Evolutionary conservation across 192 early-diverging fungal genomes (phyloP).

Genomic region (Kickxella alabastrina): DNA sequence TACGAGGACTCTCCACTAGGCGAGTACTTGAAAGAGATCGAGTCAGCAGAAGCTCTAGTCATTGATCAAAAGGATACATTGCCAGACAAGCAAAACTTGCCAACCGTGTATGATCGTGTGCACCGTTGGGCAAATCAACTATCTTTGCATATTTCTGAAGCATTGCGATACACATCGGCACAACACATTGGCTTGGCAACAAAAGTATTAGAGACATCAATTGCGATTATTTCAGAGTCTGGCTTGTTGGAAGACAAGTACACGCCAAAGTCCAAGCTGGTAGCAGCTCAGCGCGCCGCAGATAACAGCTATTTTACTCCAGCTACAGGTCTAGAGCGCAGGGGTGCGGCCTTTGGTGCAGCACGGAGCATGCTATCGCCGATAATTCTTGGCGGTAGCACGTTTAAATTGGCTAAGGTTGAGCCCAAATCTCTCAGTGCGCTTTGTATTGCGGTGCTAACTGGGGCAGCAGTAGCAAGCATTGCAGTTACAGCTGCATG

Average conservation of each 20-base stretch:
- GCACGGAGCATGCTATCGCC: too few relatives aligned
- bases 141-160: too few relatives aligned
- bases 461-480: background rate
- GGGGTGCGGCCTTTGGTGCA: too few relatives aligned
- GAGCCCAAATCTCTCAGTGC: background rate
- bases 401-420: too few relatives aligned
- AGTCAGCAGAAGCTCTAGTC: conserved; percentile 14
- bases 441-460: background rate
- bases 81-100: background rate
- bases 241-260: conserved; percentile 29
- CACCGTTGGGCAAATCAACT: too few relatives aligned
- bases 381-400: too few relatives aligned
- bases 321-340: background rate
- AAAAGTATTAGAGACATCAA: background rate
- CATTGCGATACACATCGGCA: too few relatives aligned
- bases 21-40: conserved; percentile 36
- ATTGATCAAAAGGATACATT: conserved; percentile 4
- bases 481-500: background rate
- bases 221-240: conserved; percentile 11
- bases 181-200: background rate
- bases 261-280: conserved; percentile 12
- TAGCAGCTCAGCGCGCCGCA: background rate
- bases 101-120: too few relatives aligned
- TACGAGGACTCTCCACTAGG: conserved; percentile 47
- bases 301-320: background rate